Conservation (phyloP, 2,329 filamentous ascomycete species). For the Colletotrichum agaves region DNA sequence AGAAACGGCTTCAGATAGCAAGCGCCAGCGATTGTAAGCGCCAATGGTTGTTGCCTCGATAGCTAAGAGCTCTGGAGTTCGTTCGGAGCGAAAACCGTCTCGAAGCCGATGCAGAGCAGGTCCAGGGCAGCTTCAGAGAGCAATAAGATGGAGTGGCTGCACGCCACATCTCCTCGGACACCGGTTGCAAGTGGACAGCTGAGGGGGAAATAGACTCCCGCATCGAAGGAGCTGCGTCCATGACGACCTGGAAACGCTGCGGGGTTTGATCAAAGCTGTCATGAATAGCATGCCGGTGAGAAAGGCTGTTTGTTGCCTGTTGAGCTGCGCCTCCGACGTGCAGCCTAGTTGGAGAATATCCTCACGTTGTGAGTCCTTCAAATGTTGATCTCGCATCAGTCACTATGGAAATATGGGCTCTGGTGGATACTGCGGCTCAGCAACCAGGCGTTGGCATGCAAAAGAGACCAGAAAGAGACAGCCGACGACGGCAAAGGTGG, state of each 20-base stretch:
- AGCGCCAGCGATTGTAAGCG: constrained; percentile 46
- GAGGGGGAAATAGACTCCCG: constrained; percentile 48
- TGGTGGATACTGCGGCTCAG: constrained; percentile 33
- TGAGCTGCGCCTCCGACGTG: constrained; percentile 5
- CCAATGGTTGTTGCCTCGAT: constrained; percentile 50
- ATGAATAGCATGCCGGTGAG: constrained; percentile 49
- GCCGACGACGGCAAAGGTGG: constrained; percentile 44
- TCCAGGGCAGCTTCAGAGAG: no score
- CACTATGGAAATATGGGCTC: constrained; percentile 51
- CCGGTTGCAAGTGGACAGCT: constrained; percentile 46
- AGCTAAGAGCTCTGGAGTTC: no score
- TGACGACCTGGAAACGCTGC: constrained; percentile 50
- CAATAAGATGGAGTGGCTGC: no score
- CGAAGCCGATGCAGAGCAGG: no score
- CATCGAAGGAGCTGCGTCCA: constrained; percentile 43
- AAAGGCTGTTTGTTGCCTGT: constrained; percentile 41
- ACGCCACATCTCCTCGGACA: constrained; percentile 13
- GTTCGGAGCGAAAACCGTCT: no score
- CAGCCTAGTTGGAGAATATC: constrained; percentile 20
- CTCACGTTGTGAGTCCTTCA: constrained; percentile 48
- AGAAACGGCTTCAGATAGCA: constrained; percentile 48
- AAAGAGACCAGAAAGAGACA: constrained; percentile 44
- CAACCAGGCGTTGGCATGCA: constrained; percentile 45
- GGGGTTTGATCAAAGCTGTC: constrained; percentile 49
- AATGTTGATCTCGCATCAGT: constrained; percentile 46